phyloP scores from a whole-genome alignment of 2,329 filamentous ascomycete species.

The Sarocladium oryzae region DNA sequence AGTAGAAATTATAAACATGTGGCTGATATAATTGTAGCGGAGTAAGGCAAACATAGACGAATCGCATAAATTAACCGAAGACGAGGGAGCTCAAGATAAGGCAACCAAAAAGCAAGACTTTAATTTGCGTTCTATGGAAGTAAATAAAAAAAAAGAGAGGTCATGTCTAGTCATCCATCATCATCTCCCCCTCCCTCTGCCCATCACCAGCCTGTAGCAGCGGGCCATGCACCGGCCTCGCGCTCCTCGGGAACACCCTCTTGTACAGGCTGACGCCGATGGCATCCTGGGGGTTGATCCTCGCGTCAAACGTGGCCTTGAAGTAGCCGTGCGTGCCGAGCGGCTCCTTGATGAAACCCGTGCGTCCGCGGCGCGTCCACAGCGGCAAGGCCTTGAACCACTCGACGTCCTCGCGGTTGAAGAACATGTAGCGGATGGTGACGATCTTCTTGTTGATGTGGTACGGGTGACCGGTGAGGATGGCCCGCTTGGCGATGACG shows the following conservation, averaged over 20 bases:
- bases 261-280: slow-evolving; percentile 88
- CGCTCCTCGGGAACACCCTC: slow-evolving; percentile 71
- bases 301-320: slow-evolving; percentile 95
- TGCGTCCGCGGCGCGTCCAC: slow-evolving; percentile 85
- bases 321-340: slow-evolving; percentile 99
- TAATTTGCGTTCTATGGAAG: slow-evolving; percentile 6
- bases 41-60: no score
- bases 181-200: slow-evolving; percentile 27
- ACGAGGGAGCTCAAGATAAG: no score
- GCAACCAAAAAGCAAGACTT: no score
- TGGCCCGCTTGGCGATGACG: slow-evolving; percentile 87
- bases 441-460: slow-evolving; percentile 99
- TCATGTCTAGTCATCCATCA: slow-evolving; percentile 24
- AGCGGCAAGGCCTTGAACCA: slow-evolving; percentile 97
- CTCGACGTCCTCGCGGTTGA: slow-evolving; percentile 87
- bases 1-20: slow-evolving; percentile 9
- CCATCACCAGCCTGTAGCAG: slow-evolving; percentile 29
- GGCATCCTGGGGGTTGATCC: slow-evolving; percentile 92
- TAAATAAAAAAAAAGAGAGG: no score
- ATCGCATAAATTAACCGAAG: no score
- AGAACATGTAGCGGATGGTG: slow-evolving; percentile 99
- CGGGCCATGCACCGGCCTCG: slow-evolving; percentile 39
- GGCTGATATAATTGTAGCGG: no score
- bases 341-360: slow-evolving; percentile 88
- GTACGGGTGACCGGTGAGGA: slow-evolving; percentile 92